Base-by-base conservation (phyloP, 2,329 filamentous ascomycete genomes). In the Teratosphaeria pseudoeucalypti region DNA sequence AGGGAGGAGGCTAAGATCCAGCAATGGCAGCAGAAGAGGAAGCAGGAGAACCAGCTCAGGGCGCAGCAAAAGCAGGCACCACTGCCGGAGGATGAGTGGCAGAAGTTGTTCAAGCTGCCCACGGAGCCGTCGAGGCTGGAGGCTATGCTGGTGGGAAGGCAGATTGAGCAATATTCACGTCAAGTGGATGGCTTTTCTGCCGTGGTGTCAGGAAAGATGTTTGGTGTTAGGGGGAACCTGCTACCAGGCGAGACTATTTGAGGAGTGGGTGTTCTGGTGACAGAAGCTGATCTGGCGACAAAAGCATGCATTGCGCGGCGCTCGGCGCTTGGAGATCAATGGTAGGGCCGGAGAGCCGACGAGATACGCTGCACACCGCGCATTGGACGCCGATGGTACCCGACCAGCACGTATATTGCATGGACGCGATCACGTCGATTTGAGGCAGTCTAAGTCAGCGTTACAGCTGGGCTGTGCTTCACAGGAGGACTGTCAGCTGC, bases 141-240 rank as follows among this genome's bases (percentile, higher is more conserved):
- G 80, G 90, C 88, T 66, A 89, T 99, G 83, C 81, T 99, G 72
- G 95, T 96, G 75, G 92, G 89, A 64, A 85, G 91, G 77, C 94
- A 99, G 79, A 91, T 96, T 58, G 92, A 97, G 79, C 92, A 97
- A 79, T 99, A 97, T 79, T 90, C 92, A 72, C 88, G 91, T 79
- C 94, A 97, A 80, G 89, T 97, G 60, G 94, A 99, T 76, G 90
- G 90, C 47, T 97, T 97, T 76, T 92, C 92, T 55, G 91, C 94
- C 59, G 87, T 86, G 65, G 88, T 95, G 67, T 95, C 85, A 64
- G 86, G 90, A 66, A 99, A 99, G 85, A 96, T 99, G 92, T 99
- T 99, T 75, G 92, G 92, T 47, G 90, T 96, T 62, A 87, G 92
- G 75, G 84, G 83, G 64, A 86, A 85, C 70, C 72, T 87, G 61